Evolutionary conservation across 306 rosid species (phyloP).

Genomic region (Gleditsia sinensis): DNA sequence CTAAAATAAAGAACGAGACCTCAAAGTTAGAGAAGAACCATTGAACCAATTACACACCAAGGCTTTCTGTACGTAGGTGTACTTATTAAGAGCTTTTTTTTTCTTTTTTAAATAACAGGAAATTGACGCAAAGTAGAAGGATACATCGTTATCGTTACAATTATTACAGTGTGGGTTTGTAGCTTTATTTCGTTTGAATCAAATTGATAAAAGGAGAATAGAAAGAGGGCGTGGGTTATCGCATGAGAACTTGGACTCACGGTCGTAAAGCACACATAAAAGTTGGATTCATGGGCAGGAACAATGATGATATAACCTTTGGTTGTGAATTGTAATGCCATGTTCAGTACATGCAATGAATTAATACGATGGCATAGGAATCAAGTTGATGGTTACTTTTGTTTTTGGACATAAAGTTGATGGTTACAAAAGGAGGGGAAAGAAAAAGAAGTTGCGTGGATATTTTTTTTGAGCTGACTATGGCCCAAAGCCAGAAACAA

Average conservation of each 20-base stretch:
- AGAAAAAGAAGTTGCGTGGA: too few species aligned
- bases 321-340: background rate
- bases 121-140: background rate
- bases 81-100: background rate
- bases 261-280: constrained; percentile 20
- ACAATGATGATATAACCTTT: constrained; percentile 14
- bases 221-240: background rate
- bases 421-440: too few species aligned
- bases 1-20: background rate
- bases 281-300: constrained; percentile 16
- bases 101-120: background rate
- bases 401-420: too few species aligned
- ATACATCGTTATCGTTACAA: background rate
- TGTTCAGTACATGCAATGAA: background rate
- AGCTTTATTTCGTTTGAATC: too few species aligned
- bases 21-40: background rate
- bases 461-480: too few species aligned
- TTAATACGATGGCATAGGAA: background rate
- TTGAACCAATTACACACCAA: background rate
- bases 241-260: background rate
- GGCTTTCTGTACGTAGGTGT: background rate
- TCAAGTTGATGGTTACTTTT: background rate
- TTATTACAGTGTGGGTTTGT: background rate
- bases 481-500: too few species aligned
- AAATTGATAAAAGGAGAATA: background rate